Evolutionary conservation across 106 monocot species (phyloP).

Genomic region (Iris macrosiphon): DNA sequence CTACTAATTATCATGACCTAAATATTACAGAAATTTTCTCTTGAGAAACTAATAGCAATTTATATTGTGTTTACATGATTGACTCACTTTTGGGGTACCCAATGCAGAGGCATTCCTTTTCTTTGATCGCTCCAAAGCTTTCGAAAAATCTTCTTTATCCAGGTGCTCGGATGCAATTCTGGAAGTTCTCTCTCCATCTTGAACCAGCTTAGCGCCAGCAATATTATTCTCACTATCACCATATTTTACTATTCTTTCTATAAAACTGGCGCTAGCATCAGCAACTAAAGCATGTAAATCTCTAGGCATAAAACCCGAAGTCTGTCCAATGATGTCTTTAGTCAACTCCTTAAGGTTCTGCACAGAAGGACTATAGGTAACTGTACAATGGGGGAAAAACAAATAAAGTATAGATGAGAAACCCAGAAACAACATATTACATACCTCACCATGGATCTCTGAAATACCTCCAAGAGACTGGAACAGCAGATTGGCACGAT

Average conservation of each 20-base stretch:
- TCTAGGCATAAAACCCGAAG: slow-evolving; percentile 88
- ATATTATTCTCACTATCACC: slow-evolving; percentile 11
- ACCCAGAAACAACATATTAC: background rate
- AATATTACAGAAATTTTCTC: background rate
- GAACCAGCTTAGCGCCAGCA: background rate
- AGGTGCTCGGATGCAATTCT: slow-evolving; percentile 11
- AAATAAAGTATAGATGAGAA: slow-evolving; percentile 1
- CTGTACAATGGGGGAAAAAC: background rate
- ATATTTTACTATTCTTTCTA: slow-evolving; percentile 28
- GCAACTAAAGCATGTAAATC: slow-evolving; percentile 78
- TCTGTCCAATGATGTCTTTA: slow-evolving; percentile 68
- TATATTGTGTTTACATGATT: background rate
- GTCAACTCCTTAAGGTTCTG: slow-evolving; percentile 44
- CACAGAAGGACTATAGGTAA: slow-evolving; percentile 17
- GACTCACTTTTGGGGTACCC: slow-evolving; percentile 87
- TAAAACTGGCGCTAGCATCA: slow-evolving; percentile 62
- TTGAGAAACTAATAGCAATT: background rate
- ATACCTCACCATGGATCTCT: slow-evolving; percentile 40
- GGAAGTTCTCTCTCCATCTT: slow-evolving; percentile 8
- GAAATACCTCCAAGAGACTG: slow-evolving; percentile 35
- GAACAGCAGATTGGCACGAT: slow-evolving; percentile 52
- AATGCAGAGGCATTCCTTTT: slow-evolving; percentile 86
- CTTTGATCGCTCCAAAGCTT: slow-evolving; percentile 81
- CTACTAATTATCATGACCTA: no score
- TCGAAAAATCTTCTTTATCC: slow-evolving; percentile 48